Conservation (phyloP, 2,329 filamentous ascomycete genomes). For the Keithomyces neogunnii region DNA sequence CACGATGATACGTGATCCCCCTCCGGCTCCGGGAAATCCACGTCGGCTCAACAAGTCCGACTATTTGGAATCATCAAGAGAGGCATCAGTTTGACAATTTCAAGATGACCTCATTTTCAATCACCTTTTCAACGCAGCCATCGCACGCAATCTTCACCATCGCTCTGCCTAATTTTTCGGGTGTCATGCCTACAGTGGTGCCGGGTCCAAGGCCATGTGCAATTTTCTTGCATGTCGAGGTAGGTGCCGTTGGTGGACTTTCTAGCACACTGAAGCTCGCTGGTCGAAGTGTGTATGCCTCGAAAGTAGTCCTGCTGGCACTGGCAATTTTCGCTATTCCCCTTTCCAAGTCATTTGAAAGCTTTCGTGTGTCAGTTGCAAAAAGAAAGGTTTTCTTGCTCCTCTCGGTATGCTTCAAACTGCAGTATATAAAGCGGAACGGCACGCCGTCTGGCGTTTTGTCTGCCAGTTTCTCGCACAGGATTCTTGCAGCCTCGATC, state of each 20-base stretch:
- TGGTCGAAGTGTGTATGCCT: constrained; percentile 29
- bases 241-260: constrained; percentile 14
- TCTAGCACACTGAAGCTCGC: constrained; percentile 20
- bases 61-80: background rate
- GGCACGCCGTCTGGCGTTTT: constrained; percentile 20
- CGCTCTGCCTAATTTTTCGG: constrained; percentile 25
- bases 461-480: constrained; percentile 27
- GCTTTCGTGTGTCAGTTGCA: constrained; percentile 25
- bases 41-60: background rate
- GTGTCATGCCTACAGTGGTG: constrained; percentile 22
- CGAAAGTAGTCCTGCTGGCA: constrained; percentile 21
- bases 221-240: constrained; percentile 15
- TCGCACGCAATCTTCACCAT: constrained; percentile 28
- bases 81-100: constrained; percentile 15
- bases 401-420: constrained; percentile 25
- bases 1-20: background rate
- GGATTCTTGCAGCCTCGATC: constrained; percentile 49
- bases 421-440: constrained; percentile 36
- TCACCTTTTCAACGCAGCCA: constrained; percentile 24
- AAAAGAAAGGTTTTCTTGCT: constrained; percentile 26
- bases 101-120: constrained; percentile 24
- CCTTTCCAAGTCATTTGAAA: constrained; percentile 32
- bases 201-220: constrained; percentile 16
- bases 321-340: constrained; percentile 29
- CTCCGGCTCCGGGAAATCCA: background rate